phyloP scores from a whole-genome alignment of 2,329 filamentous ascomycete genomes.

The Penicillium psychrosexuale region DNA sequence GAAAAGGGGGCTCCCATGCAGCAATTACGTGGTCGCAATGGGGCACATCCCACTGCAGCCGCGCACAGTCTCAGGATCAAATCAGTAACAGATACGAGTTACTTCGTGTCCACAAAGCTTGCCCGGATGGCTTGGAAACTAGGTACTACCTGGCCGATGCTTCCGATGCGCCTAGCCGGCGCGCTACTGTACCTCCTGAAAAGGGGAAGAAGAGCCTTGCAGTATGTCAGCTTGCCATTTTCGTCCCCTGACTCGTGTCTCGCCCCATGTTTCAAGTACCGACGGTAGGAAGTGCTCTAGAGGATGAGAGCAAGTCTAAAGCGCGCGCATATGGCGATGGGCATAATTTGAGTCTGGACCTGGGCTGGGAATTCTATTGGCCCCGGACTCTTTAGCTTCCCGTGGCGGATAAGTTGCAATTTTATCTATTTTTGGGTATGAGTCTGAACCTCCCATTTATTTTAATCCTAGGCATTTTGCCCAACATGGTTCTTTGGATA shows the following conservation, averaged over 20 bases:
- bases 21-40: constrained; percentile 10
- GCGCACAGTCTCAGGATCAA: constrained; percentile 1
- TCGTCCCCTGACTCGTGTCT: constrained; percentile 1
- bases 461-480: not conserved
- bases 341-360: constrained; percentile 4
- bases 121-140: constrained; percentile 21
- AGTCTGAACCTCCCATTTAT: not conserved
- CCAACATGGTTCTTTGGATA: not conserved
- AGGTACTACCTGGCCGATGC: constrained; percentile 3
- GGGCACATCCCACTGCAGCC: constrained; percentile 5
- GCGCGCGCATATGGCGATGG: constrained; percentile 10
- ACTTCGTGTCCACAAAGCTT: constrained; percentile 2
- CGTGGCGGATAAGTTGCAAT: not conserved
- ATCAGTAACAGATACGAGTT: too few species aligned
- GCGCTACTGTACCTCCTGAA: not conserved
- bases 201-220: not conserved
- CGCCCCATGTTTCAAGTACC: constrained; percentile 13
- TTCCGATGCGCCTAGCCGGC: constrained; percentile 16
- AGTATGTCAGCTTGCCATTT: not conserved
- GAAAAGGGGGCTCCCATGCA: not conserved
- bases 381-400: constrained; percentile 2
- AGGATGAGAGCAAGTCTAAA: not conserved
- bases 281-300: not conserved
- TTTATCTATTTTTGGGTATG: constrained; percentile 5
- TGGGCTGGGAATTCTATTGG: constrained; percentile 1